Conservation (phyloP, 768 basidiomycete species). For the Termitomyces sp. region DNA sequence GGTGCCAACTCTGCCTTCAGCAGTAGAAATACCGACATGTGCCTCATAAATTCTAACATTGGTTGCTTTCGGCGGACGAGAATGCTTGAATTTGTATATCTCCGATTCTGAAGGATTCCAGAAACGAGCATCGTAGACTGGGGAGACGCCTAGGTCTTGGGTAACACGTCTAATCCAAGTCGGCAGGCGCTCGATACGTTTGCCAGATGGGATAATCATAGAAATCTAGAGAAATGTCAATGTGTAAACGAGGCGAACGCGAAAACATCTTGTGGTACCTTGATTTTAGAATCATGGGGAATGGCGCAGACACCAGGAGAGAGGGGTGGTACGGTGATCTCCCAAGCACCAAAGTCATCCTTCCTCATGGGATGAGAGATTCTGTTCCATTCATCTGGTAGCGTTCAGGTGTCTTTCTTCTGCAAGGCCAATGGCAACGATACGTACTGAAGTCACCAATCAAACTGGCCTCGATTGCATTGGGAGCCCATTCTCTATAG, state of each 20-base stretch:
- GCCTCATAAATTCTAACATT: constrained; percentile 90
- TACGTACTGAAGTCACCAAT: constrained; percentile 96
- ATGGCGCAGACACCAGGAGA: constrained; percentile 72
- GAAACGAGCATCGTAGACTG: constrained; percentile 94
- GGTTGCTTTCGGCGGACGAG: constrained; percentile 58
- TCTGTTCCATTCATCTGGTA: constrained; percentile 82
- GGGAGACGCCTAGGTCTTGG: constrained; percentile 85
- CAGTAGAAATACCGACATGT: constrained; percentile 93
- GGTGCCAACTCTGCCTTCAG: constrained; percentile 82
- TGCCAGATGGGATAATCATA: constrained; percentile 74
- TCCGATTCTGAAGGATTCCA: constrained; percentile 87
- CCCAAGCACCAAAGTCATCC: constrained; percentile 86
- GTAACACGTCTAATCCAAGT: constrained; percentile 95
- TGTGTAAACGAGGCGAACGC: constrained; percentile 1
- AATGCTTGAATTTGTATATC: constrained; percentile 77
- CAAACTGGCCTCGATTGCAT: constrained; percentile 72
- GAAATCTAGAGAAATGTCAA: constrained; percentile 59
- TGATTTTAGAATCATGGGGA: constrained; percentile 92
- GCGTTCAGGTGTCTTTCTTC: not conserved
- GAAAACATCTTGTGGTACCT: constrained; percentile 42
- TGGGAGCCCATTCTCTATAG: constrained; percentile 97
- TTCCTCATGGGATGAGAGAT: constrained; percentile 81
- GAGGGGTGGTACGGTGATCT: constrained; percentile 67
- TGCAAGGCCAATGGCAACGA: constrained; percentile 3
- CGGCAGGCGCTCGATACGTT: constrained; percentile 87